Evolutionary conservation across 2,329 filamentous ascomycete species (phyloP), one percentile per base, ranked within the genome.

Genomic region (Stylonectria norvegica): DNA sequence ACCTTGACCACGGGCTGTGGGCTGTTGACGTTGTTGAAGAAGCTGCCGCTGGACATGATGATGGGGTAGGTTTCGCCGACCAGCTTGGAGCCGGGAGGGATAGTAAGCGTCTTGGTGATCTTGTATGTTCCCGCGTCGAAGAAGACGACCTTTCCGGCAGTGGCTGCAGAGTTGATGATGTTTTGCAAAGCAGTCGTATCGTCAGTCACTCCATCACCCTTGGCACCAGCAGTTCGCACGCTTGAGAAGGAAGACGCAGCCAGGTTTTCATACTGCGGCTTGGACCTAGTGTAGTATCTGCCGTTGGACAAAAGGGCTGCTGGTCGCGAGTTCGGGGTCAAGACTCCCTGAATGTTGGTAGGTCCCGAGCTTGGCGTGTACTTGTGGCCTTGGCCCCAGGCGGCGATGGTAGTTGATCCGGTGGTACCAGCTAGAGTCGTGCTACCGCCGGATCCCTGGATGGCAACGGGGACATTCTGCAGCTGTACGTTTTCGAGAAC

Each of bases 161-260:
- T 56, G 7, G 48, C 42, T 19, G 43, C 33, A 43, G 14, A 9
- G 10, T 8, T 16, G 15, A 69, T 62, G 20, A 65, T 41, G 5
- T 39, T 15, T 20, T 60, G 61, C 7, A 67, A 42, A 2, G 50
- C 55, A 9, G 34, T 45, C 0, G 60, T 61, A 55, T 89, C 85
- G 47, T 91, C 86, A 0, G 82, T 80, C 0, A 63, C 58, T 18
- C 84, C 86, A 49, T 91, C 84, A 52, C 85, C 85, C 12, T 25
- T 25, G 16, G 30, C 30, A 19, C 30, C 30, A 5, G 5, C 5
- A 19, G 15, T 9, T n/a, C 19, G 17, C 15, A 32, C 30, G n/a
- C 10, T 9, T 14, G n/a, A 14, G 6, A 32, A 8, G 15, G 17
- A 5, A 16, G 9, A 18, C 9, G 11, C 5, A 7, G 5, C 7